These are phyloP conservation scores for Citrus maxima DNA, from an alignment of 345 rosid genomes.

Conservation along the genomic window DNA sequence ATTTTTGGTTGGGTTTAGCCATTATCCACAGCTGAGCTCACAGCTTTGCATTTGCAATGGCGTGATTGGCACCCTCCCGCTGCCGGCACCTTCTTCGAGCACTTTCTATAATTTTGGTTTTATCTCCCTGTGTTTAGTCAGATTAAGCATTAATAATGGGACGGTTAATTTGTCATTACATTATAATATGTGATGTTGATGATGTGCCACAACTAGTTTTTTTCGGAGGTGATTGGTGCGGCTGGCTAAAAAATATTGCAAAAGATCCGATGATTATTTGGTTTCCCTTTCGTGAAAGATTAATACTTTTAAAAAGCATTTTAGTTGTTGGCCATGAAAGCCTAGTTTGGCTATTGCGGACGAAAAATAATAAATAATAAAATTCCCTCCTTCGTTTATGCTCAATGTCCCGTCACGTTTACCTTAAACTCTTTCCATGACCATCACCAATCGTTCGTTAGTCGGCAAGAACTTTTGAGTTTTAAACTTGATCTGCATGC, in stretches of 20 bases:
- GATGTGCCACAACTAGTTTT: neutral
- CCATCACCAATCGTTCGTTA: too few species aligned
- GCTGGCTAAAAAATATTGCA: conserved; percentile 4
- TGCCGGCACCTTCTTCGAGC: too few species aligned
- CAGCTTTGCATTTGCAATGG: neutral
- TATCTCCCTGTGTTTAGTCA: neutral
- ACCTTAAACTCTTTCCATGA: neutral
- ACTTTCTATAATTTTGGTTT: neutral
- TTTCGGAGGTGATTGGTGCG: neutral
- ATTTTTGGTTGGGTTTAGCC: neutral
- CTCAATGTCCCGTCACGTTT: neutral
- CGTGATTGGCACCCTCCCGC: neutral
- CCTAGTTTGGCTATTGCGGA: neutral
- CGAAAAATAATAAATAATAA: neutral
- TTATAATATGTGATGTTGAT: neutral
- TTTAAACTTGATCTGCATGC: too few species aligned
- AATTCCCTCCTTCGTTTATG: neutral
- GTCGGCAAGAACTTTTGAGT: too few species aligned
- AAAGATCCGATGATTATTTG: neutral
- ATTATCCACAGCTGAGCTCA: neutral
- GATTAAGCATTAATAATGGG: neutral
- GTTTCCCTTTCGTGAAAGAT: conserved; percentile 2
- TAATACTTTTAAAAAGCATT: neutral
- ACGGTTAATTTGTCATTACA: conserved; percentile 1
- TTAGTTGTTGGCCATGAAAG: neutral